These are phyloP conservation scores for Coelastrella sp. DNA, from an alignment of 139 green algal genomes.

Conservation along the genomic window DNA sequence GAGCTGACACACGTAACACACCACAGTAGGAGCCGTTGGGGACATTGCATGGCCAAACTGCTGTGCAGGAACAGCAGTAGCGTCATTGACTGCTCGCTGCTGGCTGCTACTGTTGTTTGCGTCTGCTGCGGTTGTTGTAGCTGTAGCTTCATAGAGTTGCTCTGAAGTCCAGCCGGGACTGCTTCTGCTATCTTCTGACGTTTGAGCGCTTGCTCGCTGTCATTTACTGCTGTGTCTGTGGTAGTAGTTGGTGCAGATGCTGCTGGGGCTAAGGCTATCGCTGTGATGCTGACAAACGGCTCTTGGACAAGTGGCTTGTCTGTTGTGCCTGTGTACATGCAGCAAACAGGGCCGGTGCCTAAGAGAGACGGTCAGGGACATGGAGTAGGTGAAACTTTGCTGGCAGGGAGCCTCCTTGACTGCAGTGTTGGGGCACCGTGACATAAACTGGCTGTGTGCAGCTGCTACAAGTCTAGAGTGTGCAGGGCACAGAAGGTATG, in stretches of 20 bases:
- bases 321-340: background rate
- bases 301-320: background rate
- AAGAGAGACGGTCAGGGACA: background rate
- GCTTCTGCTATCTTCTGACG: background rate
- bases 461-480: too few species aligned
- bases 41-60: background rate
- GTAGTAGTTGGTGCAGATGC: background rate
- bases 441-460: too few species aligned
- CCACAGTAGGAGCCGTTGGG: background rate
- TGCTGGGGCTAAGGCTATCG: background rate
- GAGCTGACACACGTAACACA: conserved; percentile 83
- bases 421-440: too few species aligned
- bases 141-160: background rate
- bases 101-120: background rate
- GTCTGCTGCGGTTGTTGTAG: conserved; percentile 17
- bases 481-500: too few species aligned
- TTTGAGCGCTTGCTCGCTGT: background rate
- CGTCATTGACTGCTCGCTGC: background rate
- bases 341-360: background rate
- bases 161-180: background rate
- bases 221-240: background rate
- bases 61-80: background rate
- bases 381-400: background rate
- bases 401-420: too few species aligned
- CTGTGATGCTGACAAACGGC: background rate